Conservation (phyloP, 257 asterid genomes). For the Solanum habrochaites region DNA sequence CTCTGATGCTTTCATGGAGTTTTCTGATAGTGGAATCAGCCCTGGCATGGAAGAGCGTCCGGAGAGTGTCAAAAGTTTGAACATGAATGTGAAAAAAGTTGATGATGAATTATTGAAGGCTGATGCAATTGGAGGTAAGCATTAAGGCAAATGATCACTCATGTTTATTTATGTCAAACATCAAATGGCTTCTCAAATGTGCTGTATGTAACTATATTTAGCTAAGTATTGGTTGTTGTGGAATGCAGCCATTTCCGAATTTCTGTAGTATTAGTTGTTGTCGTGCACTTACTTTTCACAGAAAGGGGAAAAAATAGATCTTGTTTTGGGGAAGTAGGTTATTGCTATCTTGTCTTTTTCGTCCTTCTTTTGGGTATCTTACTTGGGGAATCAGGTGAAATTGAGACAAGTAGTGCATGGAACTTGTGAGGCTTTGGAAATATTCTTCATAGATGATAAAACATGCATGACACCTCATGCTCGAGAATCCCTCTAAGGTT, state of each 20-base stretch:
- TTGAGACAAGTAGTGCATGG: neutral
- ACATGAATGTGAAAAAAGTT: slow-evolving; percentile 16
- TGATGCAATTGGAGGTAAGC: slow-evolving; percentile 33
- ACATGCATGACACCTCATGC: neutral
- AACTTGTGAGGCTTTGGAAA: neutral
- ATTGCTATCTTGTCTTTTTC: neutral
- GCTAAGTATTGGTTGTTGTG: neutral
- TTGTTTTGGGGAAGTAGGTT: neutral
- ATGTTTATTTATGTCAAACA: neutral
- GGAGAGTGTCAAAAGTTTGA: slow-evolving; percentile 12
- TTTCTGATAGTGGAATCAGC: slow-evolving; percentile 47
- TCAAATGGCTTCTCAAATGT: neutral
- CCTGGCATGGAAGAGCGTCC: slow-evolving; percentile 26
- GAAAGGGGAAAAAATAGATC: neutral
- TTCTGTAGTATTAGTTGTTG: neutral
- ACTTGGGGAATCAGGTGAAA: neutral
- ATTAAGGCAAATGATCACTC: neutral
- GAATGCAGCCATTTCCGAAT: neutral
- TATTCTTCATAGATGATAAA: neutral
- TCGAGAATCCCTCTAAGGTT: neutral
- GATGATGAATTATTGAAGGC: slow-evolving; percentile 19
- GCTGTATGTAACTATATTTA: neutral
- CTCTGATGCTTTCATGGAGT: slow-evolving; percentile 66
- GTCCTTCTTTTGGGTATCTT: neutral
- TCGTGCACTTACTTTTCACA: neutral